Base-by-base conservation (phyloP, 2,329 filamentous ascomycete genomes). In the Phoma sp. region DNA sequence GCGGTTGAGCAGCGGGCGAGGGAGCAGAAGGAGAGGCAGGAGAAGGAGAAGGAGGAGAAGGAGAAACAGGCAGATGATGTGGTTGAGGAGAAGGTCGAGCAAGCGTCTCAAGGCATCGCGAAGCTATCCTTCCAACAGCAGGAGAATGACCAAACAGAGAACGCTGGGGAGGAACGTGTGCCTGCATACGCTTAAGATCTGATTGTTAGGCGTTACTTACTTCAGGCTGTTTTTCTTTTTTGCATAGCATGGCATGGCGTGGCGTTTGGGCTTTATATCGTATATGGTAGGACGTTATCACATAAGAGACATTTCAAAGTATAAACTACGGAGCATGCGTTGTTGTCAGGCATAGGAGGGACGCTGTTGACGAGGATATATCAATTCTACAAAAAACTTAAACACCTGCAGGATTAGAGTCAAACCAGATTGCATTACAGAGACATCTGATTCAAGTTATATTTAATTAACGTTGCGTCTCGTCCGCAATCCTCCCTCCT, bases 31-130 rank as follows among this genome's bases (percentile, higher is more conserved):
- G 59, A 62, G 49, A 64, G 55, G 71, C 80, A 65, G 33, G 79
- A 77, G 55, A 79, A 76, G 23, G n/a, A n/a, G n/a, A 39, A 14
- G 32, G 18, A n/a, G 33, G 39, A 42, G 15, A 69, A 77, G 40
- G 78, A 81, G 78, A 81, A 58, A 75, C 74, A 51, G 73, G 96
- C 63, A 82, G 88, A 56, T 84, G 82, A 40, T 7, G 53, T 56
- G 51, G 50, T 48, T 1, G 58, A 60, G 25, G 23, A 60, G 37
- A 53, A 53, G 25, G 48, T 67, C 11, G 55, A 64, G 9, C 51
- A 66, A 28, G 60, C 62, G 9, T 66, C 63, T 9, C 53, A 61
- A 23, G 47, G 49, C 14, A 47, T 67, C 12, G 56, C 59, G 10
- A 59, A 40, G 15, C 51, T 67, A 34, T 67, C 65, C 7, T 66